Evolutionary conservation across 192 early-diverging fungal species (phyloP).

Genomic region (Coemansia biformis): DNA sequence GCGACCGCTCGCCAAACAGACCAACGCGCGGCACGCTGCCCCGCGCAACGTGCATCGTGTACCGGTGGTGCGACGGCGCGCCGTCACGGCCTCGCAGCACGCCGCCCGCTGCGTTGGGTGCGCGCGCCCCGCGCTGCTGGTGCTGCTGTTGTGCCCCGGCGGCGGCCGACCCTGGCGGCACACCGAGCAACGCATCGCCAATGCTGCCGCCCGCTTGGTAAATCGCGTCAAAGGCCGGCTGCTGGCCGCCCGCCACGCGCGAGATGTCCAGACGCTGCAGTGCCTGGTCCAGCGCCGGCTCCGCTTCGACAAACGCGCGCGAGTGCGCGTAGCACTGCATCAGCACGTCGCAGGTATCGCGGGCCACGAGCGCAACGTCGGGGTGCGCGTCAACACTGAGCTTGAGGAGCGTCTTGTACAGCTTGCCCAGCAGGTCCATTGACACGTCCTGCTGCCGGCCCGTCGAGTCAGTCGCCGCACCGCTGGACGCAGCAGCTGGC

Average conservation of each 20-base stretch:
- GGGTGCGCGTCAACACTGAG: conserved; percentile 78
- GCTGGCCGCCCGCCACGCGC: conserved; percentile 24
- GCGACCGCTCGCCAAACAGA: conserved; percentile 11
- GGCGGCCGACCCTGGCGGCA: conserved; percentile 1
- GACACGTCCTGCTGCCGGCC: conserved; percentile 26
- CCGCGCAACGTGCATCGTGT: conserved; percentile 41
- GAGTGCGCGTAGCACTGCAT: conserved; percentile 51
- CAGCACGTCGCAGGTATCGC: conserved; percentile 64
- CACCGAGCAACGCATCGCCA: conserved; percentile 37
- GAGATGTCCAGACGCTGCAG: conserved; percentile 35
- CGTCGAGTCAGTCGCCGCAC: background rate
- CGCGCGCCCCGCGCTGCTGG: background rate
- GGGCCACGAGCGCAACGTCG: conserved; percentile 65
- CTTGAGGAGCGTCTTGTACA: conserved; percentile 80
- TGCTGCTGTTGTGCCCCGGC: conserved; percentile 1
- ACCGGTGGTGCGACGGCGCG: conserved; percentile 15
- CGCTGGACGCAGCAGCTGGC: too few species aligned
- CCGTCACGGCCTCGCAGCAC: conserved; percentile 2
- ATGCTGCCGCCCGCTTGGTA: conserved; percentile 10
- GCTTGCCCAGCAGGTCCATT: conserved; percentile 45
- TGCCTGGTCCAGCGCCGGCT: conserved; percentile 37
- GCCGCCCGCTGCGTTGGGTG: too few species aligned
- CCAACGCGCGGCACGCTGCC: conserved; percentile 1
- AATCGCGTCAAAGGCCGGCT: conserved; percentile 25
- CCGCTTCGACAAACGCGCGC: conserved; percentile 21